Conservation (phyloP, 2,329 filamentous ascomycete genomes). For the Fusarium luffae region DNA sequence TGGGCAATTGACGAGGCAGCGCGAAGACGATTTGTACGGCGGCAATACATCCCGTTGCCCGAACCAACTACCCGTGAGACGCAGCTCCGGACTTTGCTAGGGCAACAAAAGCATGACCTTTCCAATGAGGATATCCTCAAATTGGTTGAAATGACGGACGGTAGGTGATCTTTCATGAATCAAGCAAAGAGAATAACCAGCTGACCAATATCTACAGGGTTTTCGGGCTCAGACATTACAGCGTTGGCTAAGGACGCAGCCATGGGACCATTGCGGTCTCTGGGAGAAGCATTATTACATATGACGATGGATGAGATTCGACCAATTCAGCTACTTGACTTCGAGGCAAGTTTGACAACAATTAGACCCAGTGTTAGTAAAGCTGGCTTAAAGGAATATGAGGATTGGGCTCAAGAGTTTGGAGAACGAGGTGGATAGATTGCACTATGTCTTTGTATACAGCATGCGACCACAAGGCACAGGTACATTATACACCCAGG, state of each 20-base stretch:
- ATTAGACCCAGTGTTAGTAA: constrained; percentile 92
- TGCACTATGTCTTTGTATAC: constrained; percentile 20
- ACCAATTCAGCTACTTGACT: constrained; percentile 85
- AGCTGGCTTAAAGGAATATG: constrained; percentile 85
- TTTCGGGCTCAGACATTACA: constrained; percentile 96
- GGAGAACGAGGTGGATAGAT: constrained; percentile 85
- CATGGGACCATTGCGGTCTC: constrained; percentile 91
- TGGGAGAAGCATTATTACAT: constrained; percentile 88
- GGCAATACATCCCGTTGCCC: constrained; percentile 95
- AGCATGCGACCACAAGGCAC: constrained; percentile 25
- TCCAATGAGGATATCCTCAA: constrained; percentile 75
- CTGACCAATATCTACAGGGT: constrained; percentile 68
- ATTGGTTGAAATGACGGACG: constrained; percentile 85
- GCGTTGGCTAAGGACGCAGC: constrained; percentile 96
- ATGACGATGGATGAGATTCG: constrained; percentile 96
- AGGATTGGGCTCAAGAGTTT: constrained; percentile 94
- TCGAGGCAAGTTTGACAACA: constrained; percentile 81
- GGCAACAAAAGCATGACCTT: constrained; percentile 87
- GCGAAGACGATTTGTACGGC: constrained; percentile 85
- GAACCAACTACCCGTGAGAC: constrained; percentile 82
- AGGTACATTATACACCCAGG: constrained; percentile 3
- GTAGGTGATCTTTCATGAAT: constrained; percentile 59
- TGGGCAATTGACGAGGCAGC: constrained; percentile 99
- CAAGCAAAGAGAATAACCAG: background rate
- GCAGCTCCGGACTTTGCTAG: constrained; percentile 82